A percentile compares a stretch with the other conserved stretches of the same genome.
Evolutionary conservation across 805 yeast genomes (phyloP).

Genomic region (Candida verbasci): DNA sequence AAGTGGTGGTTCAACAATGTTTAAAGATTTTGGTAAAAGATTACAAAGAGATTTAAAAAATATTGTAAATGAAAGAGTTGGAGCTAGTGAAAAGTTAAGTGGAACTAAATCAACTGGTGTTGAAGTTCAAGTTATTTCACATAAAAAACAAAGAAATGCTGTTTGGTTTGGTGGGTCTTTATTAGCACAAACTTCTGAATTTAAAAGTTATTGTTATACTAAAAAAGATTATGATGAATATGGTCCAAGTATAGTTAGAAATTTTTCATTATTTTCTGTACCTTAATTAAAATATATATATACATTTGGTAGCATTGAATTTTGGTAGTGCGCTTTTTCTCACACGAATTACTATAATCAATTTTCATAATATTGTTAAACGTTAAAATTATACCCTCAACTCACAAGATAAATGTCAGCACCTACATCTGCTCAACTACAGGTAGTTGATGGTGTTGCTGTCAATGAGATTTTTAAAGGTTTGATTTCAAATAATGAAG

Average conservation of each 20-base stretch:
- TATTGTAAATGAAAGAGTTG: constrained; percentile 85
- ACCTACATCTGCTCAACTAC: constrained; percentile 25
- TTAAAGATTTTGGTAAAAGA: constrained; percentile 96
- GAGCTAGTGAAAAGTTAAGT: constrained; percentile 70
- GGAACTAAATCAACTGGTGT: constrained; percentile 86
- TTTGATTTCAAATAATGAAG: constrained; percentile 40
- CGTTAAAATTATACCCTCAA: no score
- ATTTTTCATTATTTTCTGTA: constrained; percentile 90
- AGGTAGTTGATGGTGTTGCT: constrained; percentile 44
- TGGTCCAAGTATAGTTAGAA: constrained; percentile 97
- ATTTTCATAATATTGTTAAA: no score
- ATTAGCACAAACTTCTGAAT: constrained; percentile 95
- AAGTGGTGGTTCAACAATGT: constrained; percentile 98
- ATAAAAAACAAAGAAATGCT: constrained; percentile 96
- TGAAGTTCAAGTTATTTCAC: constrained; percentile 94
- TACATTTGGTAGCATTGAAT: neutral
- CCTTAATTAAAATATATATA: constrained; percentile 42
- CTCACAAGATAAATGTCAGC: constrained; percentile 5
- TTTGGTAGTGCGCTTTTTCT: constrained; percentile 2
- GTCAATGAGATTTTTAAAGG: constrained; percentile 51
- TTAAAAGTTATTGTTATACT: constrained; percentile 93
- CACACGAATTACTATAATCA: neutral
- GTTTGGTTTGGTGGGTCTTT: constrained; percentile 99
- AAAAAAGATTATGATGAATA: constrained; percentile 96
- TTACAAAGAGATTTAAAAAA: constrained; percentile 89